Evolutionary conservation across 2,329 filamentous ascomycete genomes (phyloP).

Genomic region (Phialocephala subalpina): DNA sequence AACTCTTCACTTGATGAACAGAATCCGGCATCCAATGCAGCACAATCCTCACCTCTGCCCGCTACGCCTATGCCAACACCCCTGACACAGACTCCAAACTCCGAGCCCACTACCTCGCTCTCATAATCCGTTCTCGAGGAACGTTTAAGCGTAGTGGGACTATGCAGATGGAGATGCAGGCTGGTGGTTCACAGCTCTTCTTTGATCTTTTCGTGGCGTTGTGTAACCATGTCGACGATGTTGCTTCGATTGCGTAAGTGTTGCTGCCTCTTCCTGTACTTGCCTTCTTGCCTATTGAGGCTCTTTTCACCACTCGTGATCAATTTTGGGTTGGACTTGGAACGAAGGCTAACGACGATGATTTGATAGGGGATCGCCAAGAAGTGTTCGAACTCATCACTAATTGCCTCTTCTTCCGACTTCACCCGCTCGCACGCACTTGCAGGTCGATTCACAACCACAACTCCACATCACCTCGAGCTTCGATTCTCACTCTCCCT

Average conservation of each 20-base stretch:
- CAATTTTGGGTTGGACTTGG: no score
- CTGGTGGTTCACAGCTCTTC: slow-evolving; percentile 82
- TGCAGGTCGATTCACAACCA: no score
- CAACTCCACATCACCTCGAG: slow-evolving; percentile 1
- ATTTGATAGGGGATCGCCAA: slow-evolving; percentile 43
- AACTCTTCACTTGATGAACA: slow-evolving; percentile 55
- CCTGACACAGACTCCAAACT: slow-evolving; percentile 91
- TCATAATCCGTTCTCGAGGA: slow-evolving; percentile 86
- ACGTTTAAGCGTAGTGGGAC: slow-evolving; percentile 95
- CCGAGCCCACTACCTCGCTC: slow-evolving; percentile 87
- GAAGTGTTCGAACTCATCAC: slow-evolving; percentile 40
- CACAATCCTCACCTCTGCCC: slow-evolving; percentile 86
- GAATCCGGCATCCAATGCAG: slow-evolving; percentile 89
- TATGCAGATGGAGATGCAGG: slow-evolving; percentile 95
- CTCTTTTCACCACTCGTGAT: slow-evolving; percentile 2
- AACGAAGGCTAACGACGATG: slow-evolving; percentile 9
- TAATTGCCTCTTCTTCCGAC: slow-evolving; percentile 21
- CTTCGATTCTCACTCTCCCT: slow-evolving; percentile 27
- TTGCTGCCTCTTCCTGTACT: neutral
- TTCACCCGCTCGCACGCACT: slow-evolving; percentile 6
- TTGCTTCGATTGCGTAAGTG: slow-evolving; percentile 63
- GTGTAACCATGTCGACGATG: slow-evolving; percentile 86
- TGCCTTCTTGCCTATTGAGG: slow-evolving; percentile 6
- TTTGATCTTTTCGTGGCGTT: slow-evolving; percentile 94
- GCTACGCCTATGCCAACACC: slow-evolving; percentile 88